phyloP scores from a whole-genome alignment of 495 filamentous ascomycete species.

The Neurospora sp. region DNA sequence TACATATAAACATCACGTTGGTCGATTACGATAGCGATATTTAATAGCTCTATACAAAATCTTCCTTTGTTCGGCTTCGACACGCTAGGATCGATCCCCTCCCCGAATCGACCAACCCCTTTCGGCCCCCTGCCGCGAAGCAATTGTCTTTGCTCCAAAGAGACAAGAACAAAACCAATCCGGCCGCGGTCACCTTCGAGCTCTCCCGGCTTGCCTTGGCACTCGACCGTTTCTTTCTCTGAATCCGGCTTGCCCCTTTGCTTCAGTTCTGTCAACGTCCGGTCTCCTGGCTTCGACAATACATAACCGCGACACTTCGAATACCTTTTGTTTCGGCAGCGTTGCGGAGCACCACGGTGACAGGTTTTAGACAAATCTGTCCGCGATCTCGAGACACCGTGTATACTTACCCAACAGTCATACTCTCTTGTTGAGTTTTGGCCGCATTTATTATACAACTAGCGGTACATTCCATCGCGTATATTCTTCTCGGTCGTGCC shows the following conservation, averaged over 20 bases:
- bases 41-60: constrained; percentile 14
- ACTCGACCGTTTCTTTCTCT: constrained; percentile 19
- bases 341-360: background rate
- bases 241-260: constrained; percentile 5
- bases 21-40: constrained; percentile 14
- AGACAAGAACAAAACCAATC: background rate
- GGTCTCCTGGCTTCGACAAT: background rate
- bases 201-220: constrained; percentile 8
- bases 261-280: background rate
- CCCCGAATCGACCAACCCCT: constrained; percentile 8
- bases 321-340: background rate
- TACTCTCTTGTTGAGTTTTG: background rate
- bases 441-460: background rate
- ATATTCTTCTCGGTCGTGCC: constrained; percentile 31
- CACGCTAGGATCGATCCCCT: background rate
- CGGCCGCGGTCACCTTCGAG: background rate
- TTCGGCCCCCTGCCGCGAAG: constrained; percentile 3
- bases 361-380: background rate
- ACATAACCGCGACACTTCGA: background rate
- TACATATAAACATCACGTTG: constrained; percentile 1
- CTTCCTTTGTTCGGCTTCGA: constrained; percentile 13
- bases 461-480: constrained; percentile 16
- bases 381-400: background rate
- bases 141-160: constrained; percentile 14
- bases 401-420: background rate